These are phyloP conservation scores for Elsinoe australis DNA, from an alignment of 2,329 filamentous ascomycete genomes.

Conservation along the genomic window DNA sequence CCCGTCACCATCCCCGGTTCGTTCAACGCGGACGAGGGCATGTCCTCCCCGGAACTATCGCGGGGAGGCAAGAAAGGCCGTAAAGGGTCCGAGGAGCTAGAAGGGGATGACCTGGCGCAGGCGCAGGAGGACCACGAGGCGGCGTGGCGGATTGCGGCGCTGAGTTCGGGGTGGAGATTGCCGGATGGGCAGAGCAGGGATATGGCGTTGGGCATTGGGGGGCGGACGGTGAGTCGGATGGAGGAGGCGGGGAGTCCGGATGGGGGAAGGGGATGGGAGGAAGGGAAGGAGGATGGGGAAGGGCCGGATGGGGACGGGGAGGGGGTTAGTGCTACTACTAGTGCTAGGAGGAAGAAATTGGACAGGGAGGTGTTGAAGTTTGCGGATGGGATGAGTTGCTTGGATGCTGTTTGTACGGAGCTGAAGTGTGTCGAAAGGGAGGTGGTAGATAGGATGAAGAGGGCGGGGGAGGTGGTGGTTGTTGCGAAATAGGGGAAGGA, in stretches of 20 bases:
- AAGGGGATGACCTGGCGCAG: slow-evolving; percentile 6
- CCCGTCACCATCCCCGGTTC: slow-evolving; percentile 19
- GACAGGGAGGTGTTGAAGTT: slow-evolving; percentile 54
- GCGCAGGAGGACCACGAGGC: slow-evolving; percentile 21
- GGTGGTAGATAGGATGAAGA: slow-evolving; percentile 60
- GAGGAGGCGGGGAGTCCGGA: slow-evolving; percentile 24
- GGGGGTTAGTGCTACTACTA: slow-evolving; percentile 3
- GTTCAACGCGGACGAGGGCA: slow-evolving; percentile 19
- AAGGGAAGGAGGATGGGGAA: slow-evolving; percentile 30
- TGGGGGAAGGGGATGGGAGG: slow-evolving; percentile 25
- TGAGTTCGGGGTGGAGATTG: slow-evolving; percentile 25
- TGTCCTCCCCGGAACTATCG: slow-evolving; percentile 24
- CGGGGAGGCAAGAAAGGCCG: slow-evolving; percentile 26
- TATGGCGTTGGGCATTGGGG: slow-evolving; percentile 21
- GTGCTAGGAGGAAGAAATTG: slow-evolving; percentile 24
- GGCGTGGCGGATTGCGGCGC: slow-evolving; percentile 30
- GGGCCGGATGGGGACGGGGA: slow-evolving; percentile 20
- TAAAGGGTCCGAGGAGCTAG: background rate
- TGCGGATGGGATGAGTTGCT: slow-evolving; percentile 65
- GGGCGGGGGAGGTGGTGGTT: slow-evolving; percentile 34
- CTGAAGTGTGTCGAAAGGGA: slow-evolving; percentile 61
- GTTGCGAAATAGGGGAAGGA: slow-evolving; percentile 13
- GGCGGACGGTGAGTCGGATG: slow-evolving; percentile 24
- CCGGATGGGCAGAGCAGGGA: slow-evolving; percentile 10
- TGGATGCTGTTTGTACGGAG: slow-evolving; percentile 78